phyloP scores from a whole-genome alignment of 768 basidiomycete genomes.

The Coprinopsis cinerea region DNA sequence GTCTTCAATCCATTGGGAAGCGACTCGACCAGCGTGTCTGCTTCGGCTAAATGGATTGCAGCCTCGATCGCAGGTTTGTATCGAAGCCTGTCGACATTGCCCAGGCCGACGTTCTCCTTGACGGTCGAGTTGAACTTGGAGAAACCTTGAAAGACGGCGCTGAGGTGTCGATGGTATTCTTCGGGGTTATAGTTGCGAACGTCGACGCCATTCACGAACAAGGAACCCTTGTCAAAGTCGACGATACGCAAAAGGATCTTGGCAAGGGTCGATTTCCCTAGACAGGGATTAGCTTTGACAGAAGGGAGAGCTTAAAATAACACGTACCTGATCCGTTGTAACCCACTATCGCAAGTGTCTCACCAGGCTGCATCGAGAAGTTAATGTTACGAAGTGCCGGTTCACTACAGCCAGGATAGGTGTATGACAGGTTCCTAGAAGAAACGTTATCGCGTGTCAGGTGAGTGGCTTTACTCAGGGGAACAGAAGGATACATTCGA shows the following conservation, averaged over 20 bases:
- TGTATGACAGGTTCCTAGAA: slow-evolving; percentile 48
- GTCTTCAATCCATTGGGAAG: slow-evolving; percentile 72
- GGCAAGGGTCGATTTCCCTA: slow-evolving; percentile 85
- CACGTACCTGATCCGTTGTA: slow-evolving; percentile 70
- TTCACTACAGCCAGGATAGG: slow-evolving; percentile 69
- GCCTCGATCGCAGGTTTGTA: slow-evolving; percentile 49
- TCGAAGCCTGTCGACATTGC: slow-evolving; percentile 59
- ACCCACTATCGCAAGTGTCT: slow-evolving; percentile 81
- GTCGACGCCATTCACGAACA: slow-evolving; percentile 67
- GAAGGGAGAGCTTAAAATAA: slow-evolving; percentile 7
- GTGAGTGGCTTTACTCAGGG: slow-evolving; percentile 4
- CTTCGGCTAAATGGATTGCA: slow-evolving; percentile 71
- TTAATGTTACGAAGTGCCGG: slow-evolving; percentile 66
- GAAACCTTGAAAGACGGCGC: slow-evolving; percentile 85
- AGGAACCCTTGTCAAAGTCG: slow-evolving; percentile 65
- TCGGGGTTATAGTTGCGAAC: slow-evolving; percentile 57
- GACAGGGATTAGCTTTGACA: background rate
- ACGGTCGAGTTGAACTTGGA: slow-evolving; percentile 74
- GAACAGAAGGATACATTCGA: background rate
- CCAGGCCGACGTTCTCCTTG: slow-evolving; percentile 83
- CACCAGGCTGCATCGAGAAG: slow-evolving; percentile 66
- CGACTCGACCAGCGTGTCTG: slow-evolving; percentile 55
- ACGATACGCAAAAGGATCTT: slow-evolving; percentile 74
- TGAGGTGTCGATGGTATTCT: slow-evolving; percentile 69
- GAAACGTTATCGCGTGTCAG: slow-evolving; percentile 11